phyloP scores from a whole-genome alignment of 805 yeast species.

The Yarrowia sp. region DNA sequence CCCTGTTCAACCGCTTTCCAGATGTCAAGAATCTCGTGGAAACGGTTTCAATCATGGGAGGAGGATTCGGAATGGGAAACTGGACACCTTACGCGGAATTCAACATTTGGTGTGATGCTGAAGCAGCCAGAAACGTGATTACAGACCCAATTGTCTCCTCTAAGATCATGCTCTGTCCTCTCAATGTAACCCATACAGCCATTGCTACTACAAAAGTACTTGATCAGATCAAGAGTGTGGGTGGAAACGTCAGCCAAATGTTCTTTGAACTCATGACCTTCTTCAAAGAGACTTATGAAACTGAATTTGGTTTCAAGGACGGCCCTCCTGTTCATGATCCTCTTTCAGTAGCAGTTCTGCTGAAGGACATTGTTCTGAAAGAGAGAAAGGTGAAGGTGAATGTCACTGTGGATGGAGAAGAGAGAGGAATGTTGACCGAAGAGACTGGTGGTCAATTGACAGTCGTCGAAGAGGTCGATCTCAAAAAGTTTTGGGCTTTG shows the following conservation, averaged over 20 bases:
- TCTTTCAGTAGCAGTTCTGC: conserved; percentile 57
- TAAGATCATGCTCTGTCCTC: conserved; percentile 56
- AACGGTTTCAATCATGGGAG: conserved; percentile 73
- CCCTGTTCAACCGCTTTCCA: conserved; percentile 54
- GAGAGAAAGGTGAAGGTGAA: neutral
- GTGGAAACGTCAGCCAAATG: conserved; percentile 33
- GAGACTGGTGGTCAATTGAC: neutral
- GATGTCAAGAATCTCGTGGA: conserved; percentile 48
- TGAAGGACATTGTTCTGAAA: conserved; percentile 32
- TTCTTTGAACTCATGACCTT: conserved; percentile 52
- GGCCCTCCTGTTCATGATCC: conserved; percentile 87
- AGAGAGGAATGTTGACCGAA: neutral
- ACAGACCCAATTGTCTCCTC: conserved; percentile 45
- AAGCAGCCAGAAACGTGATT: conserved; percentile 62
- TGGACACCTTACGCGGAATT: conserved; percentile 61
- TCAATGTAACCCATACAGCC: conserved; percentile 68
- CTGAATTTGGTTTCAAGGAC: conserved; percentile 42
- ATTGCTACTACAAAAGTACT: conserved; percentile 48
- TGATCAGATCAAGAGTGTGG: conserved; percentile 40
- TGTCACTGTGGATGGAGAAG: neutral
- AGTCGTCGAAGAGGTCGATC: neutral
- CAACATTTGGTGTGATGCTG: conserved; percentile 71
- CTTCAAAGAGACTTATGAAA: conserved; percentile 47
- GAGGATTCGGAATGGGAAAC: conserved; percentile 50
- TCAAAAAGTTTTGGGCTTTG: neutral